phyloP scores from a whole-genome alignment of 106 monocot species.

The Allium cepa region DNA sequence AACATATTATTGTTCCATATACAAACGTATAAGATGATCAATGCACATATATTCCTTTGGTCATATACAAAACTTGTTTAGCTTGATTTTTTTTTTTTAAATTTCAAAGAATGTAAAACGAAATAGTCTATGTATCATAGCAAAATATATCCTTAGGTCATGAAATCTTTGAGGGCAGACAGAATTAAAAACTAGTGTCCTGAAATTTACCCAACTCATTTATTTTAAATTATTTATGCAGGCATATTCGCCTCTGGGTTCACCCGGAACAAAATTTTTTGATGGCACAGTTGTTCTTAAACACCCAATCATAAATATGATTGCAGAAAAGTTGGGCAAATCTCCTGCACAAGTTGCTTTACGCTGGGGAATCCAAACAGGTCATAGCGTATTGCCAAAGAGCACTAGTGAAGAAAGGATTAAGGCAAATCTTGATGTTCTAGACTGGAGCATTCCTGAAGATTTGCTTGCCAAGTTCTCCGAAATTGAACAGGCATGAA shows the following conservation, averaged over 20 bases:
- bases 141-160: too few species aligned
- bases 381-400: constrained; percentile 63
- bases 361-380: constrained; percentile 53
- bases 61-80: too few species aligned
- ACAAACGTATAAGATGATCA: too few species aligned
- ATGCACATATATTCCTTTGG: too few species aligned
- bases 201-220: too few species aligned
- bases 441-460: constrained; percentile 76
- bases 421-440: constrained; percentile 70
- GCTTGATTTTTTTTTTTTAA: too few species aligned
- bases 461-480: constrained; percentile 50
- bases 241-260: constrained; percentile 87
- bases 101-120: too few species aligned
- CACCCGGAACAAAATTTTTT: constrained; percentile 51
- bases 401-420: constrained; percentile 66
- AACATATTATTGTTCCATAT: too few species aligned
- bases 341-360: constrained; percentile 49
- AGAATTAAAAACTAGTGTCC: too few species aligned
- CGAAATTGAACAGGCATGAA: constrained; percentile 72
- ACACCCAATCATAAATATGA: constrained; percentile 27
- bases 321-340: constrained; percentile 46
- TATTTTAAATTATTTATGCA: constrained; percentile 4
- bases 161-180: too few species aligned
- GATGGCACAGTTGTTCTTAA: constrained; percentile 38
- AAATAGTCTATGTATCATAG: too few species aligned